Evolutionary conservation across 306 rosid genomes (phyloP), one percentile per base, ranked within the genome.

Genomic region (Hippophae tibetana): DNA sequence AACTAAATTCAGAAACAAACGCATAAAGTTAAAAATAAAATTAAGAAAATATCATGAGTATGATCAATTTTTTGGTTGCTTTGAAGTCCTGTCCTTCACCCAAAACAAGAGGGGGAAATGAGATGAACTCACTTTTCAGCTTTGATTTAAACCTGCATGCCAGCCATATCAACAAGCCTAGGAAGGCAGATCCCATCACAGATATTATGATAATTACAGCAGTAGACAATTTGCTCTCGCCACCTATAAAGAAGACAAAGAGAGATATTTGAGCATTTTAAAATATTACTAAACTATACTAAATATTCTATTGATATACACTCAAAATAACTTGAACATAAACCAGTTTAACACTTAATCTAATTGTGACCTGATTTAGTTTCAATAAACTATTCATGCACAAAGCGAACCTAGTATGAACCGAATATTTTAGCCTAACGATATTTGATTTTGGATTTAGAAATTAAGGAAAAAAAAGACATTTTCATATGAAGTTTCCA

Each of bases 121-220:
- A 49, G 13, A 44, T 40, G 6, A 54, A 56, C 65, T 72, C 64
- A 89, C 97, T 86, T 71, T 78, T 65, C 73, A 65, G 67, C 74
- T 79, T 84, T 57, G 57, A 68, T 69, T 64, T 79, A 78, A 70
- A 75, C 53, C 76, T 73, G 84, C 83, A 75, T 14, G 76, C 46
- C 13, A 82, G 61, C 69, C 70, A 80, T 14, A 58, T 46, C 54
- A 72, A 5, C 31, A 81, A 41, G 27, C 74, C 87, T 10, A 82
- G 52, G 44, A 64, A 72, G 73, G 69, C 52, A 46, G 75, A 73
- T 70, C 79, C 95, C 0, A 64, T 79, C 48, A 73, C 58, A 70
- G 72, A 57, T 42, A 70, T 40, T 18, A 63, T 45, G 66, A 73
- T 48, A 38, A 82, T 73, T 66, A 58, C 63, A 43, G 64, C 27